phyloP scores from a whole-genome alignment of 2,329 filamentous ascomycete genomes.

The Dactylellina drechsleri region DNA sequence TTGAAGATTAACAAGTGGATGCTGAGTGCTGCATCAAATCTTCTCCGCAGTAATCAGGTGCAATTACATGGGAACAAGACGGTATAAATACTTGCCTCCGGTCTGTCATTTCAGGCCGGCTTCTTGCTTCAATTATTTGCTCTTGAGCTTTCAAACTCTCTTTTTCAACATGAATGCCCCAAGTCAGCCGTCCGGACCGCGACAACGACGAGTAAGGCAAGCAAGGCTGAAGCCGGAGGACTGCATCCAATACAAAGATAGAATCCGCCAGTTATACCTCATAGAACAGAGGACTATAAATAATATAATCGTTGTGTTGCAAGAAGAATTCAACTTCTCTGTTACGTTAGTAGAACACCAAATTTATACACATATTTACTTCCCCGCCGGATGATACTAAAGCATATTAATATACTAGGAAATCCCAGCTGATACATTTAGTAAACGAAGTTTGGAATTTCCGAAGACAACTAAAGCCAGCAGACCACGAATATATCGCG shows the following conservation, averaged over 20 bases:
- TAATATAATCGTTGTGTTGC: not conserved
- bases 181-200: not conserved
- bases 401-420: not conserved
- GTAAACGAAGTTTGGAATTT: constrained; percentile 22
- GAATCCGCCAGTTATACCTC: constrained; percentile 12
- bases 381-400: not conserved
- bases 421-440: constrained; percentile 9
- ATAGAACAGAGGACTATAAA: constrained; percentile 1
- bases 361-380: too few species aligned
- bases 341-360: constrained; percentile 6
- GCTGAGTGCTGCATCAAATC: too few species aligned
- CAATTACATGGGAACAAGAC: too few species aligned
- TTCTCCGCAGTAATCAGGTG: too few species aligned
- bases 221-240: constrained; percentile 24
- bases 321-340: not conserved
- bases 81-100: too few species aligned
- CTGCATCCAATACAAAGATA: constrained; percentile 1
- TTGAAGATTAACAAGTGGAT: too few species aligned
- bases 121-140: not conserved
- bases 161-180: not conserved
- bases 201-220: not conserved
- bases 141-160: not conserved
- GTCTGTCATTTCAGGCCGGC: too few species aligned
- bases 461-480: constrained; percentile 3
- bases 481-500: constrained; percentile 17